Conservation (phyloP, 208 protist genomes). For the Leishmania guyanensis region DNA sequence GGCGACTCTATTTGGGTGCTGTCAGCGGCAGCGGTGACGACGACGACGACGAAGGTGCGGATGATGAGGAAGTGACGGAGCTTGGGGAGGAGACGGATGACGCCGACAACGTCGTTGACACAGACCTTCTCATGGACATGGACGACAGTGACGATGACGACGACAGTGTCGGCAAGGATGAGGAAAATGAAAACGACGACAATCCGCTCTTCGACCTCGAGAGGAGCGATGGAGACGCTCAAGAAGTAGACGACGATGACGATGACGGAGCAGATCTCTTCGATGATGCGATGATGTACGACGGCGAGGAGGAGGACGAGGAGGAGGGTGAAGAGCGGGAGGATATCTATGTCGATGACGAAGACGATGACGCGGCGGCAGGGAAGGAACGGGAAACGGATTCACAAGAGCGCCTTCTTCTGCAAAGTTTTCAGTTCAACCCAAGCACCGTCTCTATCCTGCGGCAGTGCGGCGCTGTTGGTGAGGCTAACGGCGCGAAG, state of each 20-base stretch:
- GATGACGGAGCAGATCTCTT: constrained; percentile 42
- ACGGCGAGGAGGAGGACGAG: constrained; percentile 30
- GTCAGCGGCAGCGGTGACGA: constrained; percentile 3
- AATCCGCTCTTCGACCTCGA: constrained; percentile 37
- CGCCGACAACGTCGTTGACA: constrained; percentile 40
- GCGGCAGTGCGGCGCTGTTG: constrained; percentile 54
- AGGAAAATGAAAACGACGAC: constrained; percentile 29
- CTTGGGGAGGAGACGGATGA: constrained; percentile 36
- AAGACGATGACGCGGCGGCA: constrained; percentile 17
- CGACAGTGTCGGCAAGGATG: constrained; percentile 25
- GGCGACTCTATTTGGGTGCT: constrained; percentile 35
- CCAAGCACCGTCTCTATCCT: constrained; percentile 43
- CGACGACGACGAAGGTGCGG: constrained; percentile 3
- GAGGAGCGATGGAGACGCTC: constrained; percentile 14
- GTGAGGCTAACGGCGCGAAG: not conserved
- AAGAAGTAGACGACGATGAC: constrained; percentile 25
- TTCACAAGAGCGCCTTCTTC: constrained; percentile 27
- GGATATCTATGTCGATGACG: constrained; percentile 26
- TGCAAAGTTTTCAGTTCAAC: constrained; percentile 32
- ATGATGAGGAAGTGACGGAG: constrained; percentile 12
- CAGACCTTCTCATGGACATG: constrained; percentile 35
- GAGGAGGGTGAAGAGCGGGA: constrained; percentile 34
- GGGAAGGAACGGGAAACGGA: not conserved
- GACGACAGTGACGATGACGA: constrained; percentile 26
- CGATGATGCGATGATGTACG: constrained; percentile 19